Evolutionary conservation across 768 basidiomycete genomes (phyloP), one percentile per base, ranked within the genome.

Genomic region (Suillus cothurnatus): DNA sequence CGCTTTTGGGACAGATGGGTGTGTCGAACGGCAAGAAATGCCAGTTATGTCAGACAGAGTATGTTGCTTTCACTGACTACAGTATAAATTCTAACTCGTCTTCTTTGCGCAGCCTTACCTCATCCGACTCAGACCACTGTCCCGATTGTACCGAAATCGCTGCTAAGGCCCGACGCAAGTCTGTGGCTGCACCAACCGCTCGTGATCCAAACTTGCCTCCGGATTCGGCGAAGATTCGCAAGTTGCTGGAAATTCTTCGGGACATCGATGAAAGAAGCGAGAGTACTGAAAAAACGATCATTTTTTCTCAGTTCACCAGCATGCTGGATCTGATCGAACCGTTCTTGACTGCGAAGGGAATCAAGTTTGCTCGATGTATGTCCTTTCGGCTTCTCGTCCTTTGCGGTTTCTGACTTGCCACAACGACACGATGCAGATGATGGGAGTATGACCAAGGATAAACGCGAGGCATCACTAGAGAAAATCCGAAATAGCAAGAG

Each of bases 301-400:
- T 99, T 26, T 99, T 98, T 74, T 95, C 94, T 0, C 96, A 97
- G 72, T 94, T 94, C 67, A 98, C 97, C 1, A 83, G 85, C 61
- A 88, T 93, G 91, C 80, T 99, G 66, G 88, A 96, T 74, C 73
- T 98, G 63, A 83, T 97, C 53, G 87, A 96, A 77, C 92, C 90
- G 0, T 97, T 97, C 79, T 80, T 99, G 76, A 80, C 80, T 34
- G 83, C 86, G 3, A 80, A 83, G 15, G 86, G 87, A 0, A 81
- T 95, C 70, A 83, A 85, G 67, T 96, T 85, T 73, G 92, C 92
- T 34, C 86, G 95, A 73, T 99, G 97, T 97, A 73, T 80, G 95
- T 86, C 15, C 23, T 43, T 26, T 49, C 55, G 26, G 55, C 57
- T 31, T 64, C 59, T 62, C 64, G 49, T 55, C 43, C 32, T 2